phyloP scores from a whole-genome alignment of 768 basidiomycete species.

The Mycena capillaripes region DNA sequence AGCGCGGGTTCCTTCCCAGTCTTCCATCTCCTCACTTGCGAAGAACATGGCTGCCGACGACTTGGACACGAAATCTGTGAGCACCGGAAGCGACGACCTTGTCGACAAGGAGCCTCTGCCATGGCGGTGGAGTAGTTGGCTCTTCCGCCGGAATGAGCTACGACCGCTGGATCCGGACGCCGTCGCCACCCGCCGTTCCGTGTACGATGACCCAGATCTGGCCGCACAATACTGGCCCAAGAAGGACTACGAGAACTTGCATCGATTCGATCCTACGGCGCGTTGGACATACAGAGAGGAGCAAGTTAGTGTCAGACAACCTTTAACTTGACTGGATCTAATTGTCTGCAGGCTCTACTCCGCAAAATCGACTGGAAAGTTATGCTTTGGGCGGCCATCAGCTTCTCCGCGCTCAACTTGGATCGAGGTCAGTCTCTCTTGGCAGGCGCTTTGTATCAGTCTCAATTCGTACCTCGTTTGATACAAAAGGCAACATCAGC shows the following conservation, averaged over 20 bases:
- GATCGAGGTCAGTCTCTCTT: too few relatives aligned
- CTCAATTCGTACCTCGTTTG: too few relatives aligned
- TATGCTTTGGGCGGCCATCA: slow-evolving; percentile 68
- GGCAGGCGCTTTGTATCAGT: too few relatives aligned
- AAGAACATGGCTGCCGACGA: slow-evolving; percentile 4
- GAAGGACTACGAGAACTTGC: slow-evolving; percentile 65
- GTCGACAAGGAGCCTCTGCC: slow-evolving; percentile 53
- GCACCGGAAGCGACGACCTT: slow-evolving; percentile 43
- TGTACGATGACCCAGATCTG: slow-evolving; percentile 65
- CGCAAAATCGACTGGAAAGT: slow-evolving; percentile 75
- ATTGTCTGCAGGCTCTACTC: slow-evolving; percentile 54
- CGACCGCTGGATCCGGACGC: slow-evolving; percentile 50
- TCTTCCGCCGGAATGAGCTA: slow-evolving; percentile 46
- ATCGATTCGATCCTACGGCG: slow-evolving; percentile 68
- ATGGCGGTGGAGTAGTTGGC: slow-evolving; percentile 51
- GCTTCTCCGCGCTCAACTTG: slow-evolving; percentile 69
- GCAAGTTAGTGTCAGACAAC: slow-evolving; percentile 44
- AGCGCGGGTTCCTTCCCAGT: background rate
- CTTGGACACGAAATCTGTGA: slow-evolving; percentile 5
- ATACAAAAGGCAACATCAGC: slow-evolving; percentile 63
- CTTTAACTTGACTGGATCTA: background rate
- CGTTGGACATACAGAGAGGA: slow-evolving; percentile 76
- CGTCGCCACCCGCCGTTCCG: slow-evolving; percentile 64
- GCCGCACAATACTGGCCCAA: slow-evolving; percentile 65
- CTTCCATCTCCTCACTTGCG: slow-evolving; percentile 6